Percentiles rank a stretch among this genome's conserved stretches.
Evolutionary conservation across 2,329 filamentous ascomycete genomes (phyloP).

Genomic region (Thermothelomyces thermophilus): DNA sequence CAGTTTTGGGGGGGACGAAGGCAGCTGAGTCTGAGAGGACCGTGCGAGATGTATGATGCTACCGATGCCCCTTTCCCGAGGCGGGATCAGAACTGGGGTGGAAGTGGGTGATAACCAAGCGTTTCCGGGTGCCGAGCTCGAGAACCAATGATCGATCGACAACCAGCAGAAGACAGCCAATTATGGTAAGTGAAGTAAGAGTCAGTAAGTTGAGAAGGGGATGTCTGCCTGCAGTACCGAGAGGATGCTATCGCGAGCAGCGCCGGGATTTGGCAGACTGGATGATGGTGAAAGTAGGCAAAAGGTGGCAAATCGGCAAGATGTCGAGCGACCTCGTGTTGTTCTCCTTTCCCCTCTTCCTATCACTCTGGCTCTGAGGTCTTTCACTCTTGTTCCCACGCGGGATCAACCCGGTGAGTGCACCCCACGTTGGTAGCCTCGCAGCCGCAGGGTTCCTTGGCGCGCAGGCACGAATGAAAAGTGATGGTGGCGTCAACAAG

Average conservation of each 20-base stretch:
- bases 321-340: background rate
- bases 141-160: background rate
- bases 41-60: background rate
- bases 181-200: background rate
- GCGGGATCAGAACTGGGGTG: background rate
- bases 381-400: background rate
- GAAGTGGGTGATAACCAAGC: background rate
- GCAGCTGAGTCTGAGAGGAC: background rate
- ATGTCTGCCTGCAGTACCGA: background rate
- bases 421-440: constrained; percentile 19
- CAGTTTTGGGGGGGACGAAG: background rate
- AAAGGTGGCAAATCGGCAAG: constrained; percentile 1
- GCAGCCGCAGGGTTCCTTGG: constrained; percentile 15
- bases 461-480: constrained; percentile 17
- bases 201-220: background rate
- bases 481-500: constrained; percentile 6
- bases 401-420: background rate
- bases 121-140: background rate
- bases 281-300: background rate
- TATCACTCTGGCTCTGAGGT: background rate
- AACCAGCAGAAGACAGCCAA: background rate
- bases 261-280: background rate
- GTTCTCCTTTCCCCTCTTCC: background rate
- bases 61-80: background rate
- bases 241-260: constrained; percentile 13